Conservation (phyloP, 257 asterid genomes). For the Cynanchum wilfordii region DNA sequence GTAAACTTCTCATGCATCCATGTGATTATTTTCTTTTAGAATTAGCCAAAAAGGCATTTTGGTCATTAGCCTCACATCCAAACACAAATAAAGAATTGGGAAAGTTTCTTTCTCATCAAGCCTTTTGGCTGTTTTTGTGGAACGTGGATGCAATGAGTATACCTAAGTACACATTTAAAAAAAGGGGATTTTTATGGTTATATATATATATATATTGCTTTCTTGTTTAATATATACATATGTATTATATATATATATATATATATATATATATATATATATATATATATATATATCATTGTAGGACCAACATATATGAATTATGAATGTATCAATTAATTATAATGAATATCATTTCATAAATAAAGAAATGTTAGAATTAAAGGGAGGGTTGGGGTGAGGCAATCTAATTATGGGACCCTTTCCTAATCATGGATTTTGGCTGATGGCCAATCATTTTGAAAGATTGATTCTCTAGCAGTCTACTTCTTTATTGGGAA, state of each 20-base stretch:
- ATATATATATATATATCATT: not conserved
- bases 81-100: not conserved
- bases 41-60: conserved; percentile 7
- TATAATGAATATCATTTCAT: not conserved
- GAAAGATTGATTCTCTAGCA: conserved; percentile 5
- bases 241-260: not conserved
- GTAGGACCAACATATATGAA: conserved; percentile 6
- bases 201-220: too few relatives aligned
- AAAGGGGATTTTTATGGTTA: too few relatives aligned
- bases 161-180: conserved; percentile 8
- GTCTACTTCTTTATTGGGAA: conserved; percentile 17
- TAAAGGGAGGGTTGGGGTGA: not conserved
- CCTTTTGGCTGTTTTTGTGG: conserved; percentile 24
- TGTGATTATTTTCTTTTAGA: conserved; percentile 31
- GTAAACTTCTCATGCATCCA: conserved; percentile 27
- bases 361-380: conserved; percentile 1
- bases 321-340: not conserved
- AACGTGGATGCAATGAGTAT: conserved; percentile 24
- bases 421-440: conserved; percentile 20
- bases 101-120: conserved; percentile 3
- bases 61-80: conserved; percentile 2
- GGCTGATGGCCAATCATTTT: conserved; percentile 19
- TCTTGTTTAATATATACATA: too few relatives aligned
- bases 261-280: not conserved
- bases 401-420: conserved; percentile 32